Evolutionary conservation across 257 asterid genomes (phyloP).

Genomic region (Gentiana dahurica): DNA sequence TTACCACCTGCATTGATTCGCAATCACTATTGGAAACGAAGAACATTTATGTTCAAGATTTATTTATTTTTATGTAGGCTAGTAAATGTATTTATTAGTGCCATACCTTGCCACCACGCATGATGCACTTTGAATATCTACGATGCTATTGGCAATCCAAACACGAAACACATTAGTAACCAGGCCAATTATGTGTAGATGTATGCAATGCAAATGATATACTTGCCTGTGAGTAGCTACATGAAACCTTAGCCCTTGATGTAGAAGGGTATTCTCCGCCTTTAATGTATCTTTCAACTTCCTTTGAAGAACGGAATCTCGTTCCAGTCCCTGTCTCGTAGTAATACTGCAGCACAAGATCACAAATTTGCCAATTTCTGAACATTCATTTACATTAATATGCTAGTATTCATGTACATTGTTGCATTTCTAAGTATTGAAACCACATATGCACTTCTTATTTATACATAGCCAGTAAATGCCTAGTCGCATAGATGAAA

Average conservation of each 20-base stretch:
- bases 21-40: not conserved
- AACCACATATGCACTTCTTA: no score
- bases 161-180: not conserved
- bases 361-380: not conserved
- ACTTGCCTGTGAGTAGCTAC: conserved; percentile 16
- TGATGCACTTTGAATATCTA: conserved; percentile 27
- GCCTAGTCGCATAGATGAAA: no score
- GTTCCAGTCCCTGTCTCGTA: conserved; percentile 65
- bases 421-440: no score
- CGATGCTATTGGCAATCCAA: conserved; percentile 14
- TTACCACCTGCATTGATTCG: conserved; percentile 13
- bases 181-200: not conserved
- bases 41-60: not conserved
- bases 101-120: conserved; percentile 50
- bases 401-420: no score
- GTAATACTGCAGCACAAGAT: conserved; percentile 41
- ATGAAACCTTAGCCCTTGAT: conserved; percentile 8
- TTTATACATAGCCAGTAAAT: no score
- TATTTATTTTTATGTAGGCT: not conserved
- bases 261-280: conserved; percentile 21
- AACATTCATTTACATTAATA: no score
- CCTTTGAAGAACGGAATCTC: conserved; percentile 54
- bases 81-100: not conserved
- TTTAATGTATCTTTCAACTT: conserved; percentile 38
- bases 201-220: not conserved